phyloP scores from a whole-genome alignment of 148 eudicot species.

The Camellia lanceoleosa region DNA sequence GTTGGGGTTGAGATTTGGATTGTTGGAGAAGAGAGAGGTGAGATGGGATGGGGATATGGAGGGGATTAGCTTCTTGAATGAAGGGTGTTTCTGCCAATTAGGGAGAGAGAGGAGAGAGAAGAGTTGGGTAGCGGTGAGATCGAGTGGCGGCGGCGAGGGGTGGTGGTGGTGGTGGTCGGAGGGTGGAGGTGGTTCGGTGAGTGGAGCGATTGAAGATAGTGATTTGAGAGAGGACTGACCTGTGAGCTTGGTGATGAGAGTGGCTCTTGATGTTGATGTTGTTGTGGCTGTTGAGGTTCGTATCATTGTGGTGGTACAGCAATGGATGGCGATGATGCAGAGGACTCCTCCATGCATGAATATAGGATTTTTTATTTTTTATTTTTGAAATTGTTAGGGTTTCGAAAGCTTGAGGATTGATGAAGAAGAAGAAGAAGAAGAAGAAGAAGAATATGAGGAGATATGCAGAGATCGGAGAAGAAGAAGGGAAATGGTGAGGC shows the following conservation, averaged over 20 bases:
- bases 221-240: neutral
- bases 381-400: no score
- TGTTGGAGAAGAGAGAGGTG: conserved; percentile 37
- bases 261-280: neutral
- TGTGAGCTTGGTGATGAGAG: neutral
- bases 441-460: no score
- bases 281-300: neutral
- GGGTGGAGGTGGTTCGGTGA: conserved; percentile 10
- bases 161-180: neutral
- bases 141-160: conserved; percentile 1
- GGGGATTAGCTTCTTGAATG: conserved; percentile 43
- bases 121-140: conserved; percentile 36
- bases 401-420: no score
- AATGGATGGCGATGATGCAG: no score
- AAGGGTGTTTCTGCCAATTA: conserved; percentile 65
- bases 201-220: conserved; percentile 3
- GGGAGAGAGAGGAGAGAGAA: conserved; percentile 50
- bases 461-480: no score
- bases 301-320: conserved; percentile 9
- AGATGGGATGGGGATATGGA: conserved; percentile 45
- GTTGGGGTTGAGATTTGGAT: conserved; percentile 46
- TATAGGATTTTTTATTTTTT: no score
- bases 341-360: no score
- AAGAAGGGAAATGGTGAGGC: no score
- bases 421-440: no score